phyloP scores from a whole-genome alignment of 106 monocot species.

The Gastrodia elata region DNA sequence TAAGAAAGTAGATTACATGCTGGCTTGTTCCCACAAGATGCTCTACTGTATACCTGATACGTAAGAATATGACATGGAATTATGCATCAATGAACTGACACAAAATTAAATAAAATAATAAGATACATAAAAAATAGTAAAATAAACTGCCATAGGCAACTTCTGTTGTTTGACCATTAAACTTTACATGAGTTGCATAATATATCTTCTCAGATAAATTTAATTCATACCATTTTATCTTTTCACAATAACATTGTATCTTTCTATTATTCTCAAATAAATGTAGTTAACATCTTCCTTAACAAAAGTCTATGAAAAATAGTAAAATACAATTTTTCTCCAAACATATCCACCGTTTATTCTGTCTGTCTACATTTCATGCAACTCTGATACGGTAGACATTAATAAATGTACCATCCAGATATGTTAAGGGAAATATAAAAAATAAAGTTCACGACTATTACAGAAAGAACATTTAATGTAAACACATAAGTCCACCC shows the following conservation, averaged over 20 bases:
- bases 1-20: background rate
- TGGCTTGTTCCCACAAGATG: no score
- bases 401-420: background rate
- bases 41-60: background rate
- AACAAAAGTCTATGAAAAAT: background rate
- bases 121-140: background rate
- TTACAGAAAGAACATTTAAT: background rate
- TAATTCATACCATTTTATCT: background rate
- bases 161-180: slow-evolving; percentile 1
- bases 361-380: background rate
- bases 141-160: background rate
- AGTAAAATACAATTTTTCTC: background rate
- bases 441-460: background rate
- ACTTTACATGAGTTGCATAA: background rate
- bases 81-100: background rate
- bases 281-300: background rate
- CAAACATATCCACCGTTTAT: background rate
- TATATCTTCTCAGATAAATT: background rate
- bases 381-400: background rate
- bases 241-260: background rate
- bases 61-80: background rate
- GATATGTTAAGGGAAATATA: background rate
- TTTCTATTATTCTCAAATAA: background rate
- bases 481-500: background rate
- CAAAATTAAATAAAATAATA: background rate